Evolutionary conservation across 306 rosid species (phyloP), one percentile per base, ranked within the genome.

Genomic region (Vigna unguiculata): DNA sequence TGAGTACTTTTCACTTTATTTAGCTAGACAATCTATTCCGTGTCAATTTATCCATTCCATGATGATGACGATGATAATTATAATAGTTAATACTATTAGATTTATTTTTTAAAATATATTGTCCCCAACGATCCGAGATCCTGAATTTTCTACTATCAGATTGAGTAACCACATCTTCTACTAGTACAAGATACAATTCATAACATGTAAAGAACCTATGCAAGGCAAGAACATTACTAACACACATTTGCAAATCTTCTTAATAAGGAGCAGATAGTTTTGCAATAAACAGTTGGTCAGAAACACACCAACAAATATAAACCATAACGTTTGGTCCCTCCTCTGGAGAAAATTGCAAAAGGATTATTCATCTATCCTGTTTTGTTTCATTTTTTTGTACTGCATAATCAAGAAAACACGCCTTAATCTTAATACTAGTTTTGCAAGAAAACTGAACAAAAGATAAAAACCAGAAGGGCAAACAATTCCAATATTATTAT

Each of bases 371-470:
- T 21, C 74, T 75, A 82, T 16, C 46, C 20, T 72, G 74, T 54
- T 70, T 38, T 59, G 2, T 28, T 63, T 60, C 38, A 75, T 21
- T 73, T 65, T 66, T 78, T 52, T 75, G 71, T 45, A 13, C 85
- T 71, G 72, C 80, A 83, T 64, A 64, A 70, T 46, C 78, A 83
- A 81, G 58, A 78, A 75, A 19, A 17, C 8, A 12, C 6, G 54
- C 20, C 14, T 20, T 53, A 20, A 19, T 20, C 38, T 83, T 40
- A 66, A 13, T n/a, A 72, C 25, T 38, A 81, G 80, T 48, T 74
- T 72, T 71, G 20, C 71, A 72, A 32, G 45, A 34, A 41, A 79
- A 80, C 63, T 40, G 28, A 81, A 69, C 46, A 74, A 61, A 54
- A 69, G 65, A 58, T 36, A 68, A 69, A 17, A 15, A 46, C 13